These are phyloP conservation scores for Phoenix roebelenii DNA, from an alignment of 176 grass and related monocot species.

Conservation along the genomic window DNA sequence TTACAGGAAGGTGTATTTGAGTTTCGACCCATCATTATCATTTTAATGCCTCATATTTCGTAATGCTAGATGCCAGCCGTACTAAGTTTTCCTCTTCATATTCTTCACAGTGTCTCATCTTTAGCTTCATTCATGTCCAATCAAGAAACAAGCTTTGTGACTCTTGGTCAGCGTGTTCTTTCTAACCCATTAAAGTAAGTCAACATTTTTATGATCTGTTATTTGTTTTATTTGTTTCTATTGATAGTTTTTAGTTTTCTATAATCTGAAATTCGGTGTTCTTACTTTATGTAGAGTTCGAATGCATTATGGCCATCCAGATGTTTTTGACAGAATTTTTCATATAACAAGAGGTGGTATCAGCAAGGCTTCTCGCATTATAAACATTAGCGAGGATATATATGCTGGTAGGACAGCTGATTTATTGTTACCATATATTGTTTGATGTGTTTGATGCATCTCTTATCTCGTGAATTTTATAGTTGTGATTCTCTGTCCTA, in stretches of 20 bases:
- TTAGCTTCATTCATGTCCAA: slow-evolving; percentile 91
- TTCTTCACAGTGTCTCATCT: slow-evolving; percentile 69
- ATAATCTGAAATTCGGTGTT: background rate
- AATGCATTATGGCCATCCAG: slow-evolving; percentile 96
- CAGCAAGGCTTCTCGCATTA: slow-evolving; percentile 81
- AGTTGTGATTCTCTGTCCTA: background rate
- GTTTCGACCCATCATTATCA: slow-evolving; percentile 8
- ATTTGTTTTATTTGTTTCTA: background rate
- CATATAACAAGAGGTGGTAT: slow-evolving; percentile 96
- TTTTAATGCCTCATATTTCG: background rate
- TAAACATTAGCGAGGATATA: slow-evolving; percentile 97
- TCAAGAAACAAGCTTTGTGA: slow-evolving; percentile 93
- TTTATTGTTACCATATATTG: slow-evolving; percentile 15
- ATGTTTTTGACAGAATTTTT: slow-evolving; percentile 98
- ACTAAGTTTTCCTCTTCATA: background rate
- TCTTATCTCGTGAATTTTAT: background rate
- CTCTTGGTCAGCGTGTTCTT: slow-evolving; percentile 90
- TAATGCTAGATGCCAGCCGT: slow-evolving; percentile 9
- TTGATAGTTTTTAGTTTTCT: background rate
- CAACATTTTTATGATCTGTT: slow-evolving; percentile 3
- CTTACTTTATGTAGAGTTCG: slow-evolving; percentile 46
- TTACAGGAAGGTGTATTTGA: slow-evolving; percentile 73
- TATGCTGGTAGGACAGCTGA: slow-evolving; percentile 54
- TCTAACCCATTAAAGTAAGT: slow-evolving; percentile 83
- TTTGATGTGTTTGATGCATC: slow-evolving; percentile 3